These are phyloP conservation scores for Chloranthus sessilifolius DNA, from an alignment of 164 flowering plant genomes.

Conservation along the genomic window DNA sequence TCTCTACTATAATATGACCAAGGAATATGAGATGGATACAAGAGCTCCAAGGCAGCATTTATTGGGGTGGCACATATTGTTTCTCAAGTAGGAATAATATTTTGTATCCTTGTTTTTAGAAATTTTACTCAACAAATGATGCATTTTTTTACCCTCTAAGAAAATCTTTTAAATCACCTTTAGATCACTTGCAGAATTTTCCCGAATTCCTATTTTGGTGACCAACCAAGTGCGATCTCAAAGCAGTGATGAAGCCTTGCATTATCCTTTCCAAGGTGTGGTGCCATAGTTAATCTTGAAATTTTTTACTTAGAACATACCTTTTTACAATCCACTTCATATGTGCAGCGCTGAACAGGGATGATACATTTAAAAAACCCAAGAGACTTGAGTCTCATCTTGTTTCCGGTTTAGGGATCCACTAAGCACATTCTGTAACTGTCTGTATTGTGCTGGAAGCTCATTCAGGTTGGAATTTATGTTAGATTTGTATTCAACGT, in stretches of 20 bases:
- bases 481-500: not conserved
- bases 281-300: slow-evolving; percentile 1
- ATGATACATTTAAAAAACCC: slow-evolving; percentile 20
- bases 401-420: slow-evolving; percentile 72
- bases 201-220: slow-evolving; percentile 71
- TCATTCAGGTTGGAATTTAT: slow-evolving; percentile 44
- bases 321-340: slow-evolving; percentile 2
- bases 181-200: slow-evolving; percentile 80
- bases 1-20: slow-evolving; percentile 21
- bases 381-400: slow-evolving; percentile 49
- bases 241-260: slow-evolving; percentile 31
- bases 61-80: slow-evolving; percentile 84
- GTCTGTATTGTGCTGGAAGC: slow-evolving; percentile 72
- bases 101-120: not conserved
- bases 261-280: slow-evolving; percentile 64
- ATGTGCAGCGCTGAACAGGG: slow-evolving; percentile 34
- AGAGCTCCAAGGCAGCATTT: slow-evolving; percentile 39
- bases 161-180: slow-evolving; percentile 1
- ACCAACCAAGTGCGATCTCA: slow-evolving; percentile 86
- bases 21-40: slow-evolving; percentile 40
- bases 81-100: slow-evolving; percentile 49
- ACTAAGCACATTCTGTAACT: slow-evolving; percentile 90
- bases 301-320: slow-evolving; percentile 5
- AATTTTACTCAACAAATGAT: too few species aligned
- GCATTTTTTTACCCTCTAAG: too few species aligned